phyloP scores from a whole-genome alignment of 1,139 yeast species.

The Geotrichum bryndzae region DNA sequence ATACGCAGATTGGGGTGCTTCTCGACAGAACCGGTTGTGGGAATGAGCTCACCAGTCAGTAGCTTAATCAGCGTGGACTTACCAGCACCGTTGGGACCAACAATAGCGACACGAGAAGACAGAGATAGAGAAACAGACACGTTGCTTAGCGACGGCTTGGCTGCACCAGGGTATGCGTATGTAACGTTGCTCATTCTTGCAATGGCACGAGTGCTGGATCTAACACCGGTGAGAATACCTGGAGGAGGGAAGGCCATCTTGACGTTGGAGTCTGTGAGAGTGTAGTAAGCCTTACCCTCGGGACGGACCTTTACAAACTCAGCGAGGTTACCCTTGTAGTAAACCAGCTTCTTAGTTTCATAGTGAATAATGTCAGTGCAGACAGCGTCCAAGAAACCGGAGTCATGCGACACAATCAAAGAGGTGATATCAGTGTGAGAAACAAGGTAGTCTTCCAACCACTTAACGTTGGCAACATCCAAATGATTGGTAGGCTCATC shows the following conservation, averaged over 20 bases:
- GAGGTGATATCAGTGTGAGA: conserved; percentile 80
- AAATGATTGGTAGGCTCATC: conserved; percentile 99
- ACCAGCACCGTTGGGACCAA: conserved; percentile 99
- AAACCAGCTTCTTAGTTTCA: conserved; percentile 89
- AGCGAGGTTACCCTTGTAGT: conserved; percentile 92
- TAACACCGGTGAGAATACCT: conserved; percentile 92
- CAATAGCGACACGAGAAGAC: conserved; percentile 90
- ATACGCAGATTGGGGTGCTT: conserved; percentile 97
- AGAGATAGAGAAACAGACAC: conserved; percentile 85
- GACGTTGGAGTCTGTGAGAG: conserved; percentile 87
- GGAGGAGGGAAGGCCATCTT: conserved; percentile 99
- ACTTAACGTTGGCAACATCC: conserved; percentile 88
- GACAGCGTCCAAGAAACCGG: conserved; percentile 90
- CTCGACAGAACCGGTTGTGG: conserved; percentile 83
- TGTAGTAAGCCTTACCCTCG: conserved; percentile 93
- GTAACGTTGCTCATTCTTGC: conserved; percentile 85
- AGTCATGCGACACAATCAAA: conserved; percentile 93
- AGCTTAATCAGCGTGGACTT: conserved; percentile 91
- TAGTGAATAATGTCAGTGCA: conserved; percentile 96
- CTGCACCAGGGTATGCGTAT: conserved; percentile 83
- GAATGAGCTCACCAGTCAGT: conserved; percentile 85
- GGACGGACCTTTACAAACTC: conserved; percentile 89
- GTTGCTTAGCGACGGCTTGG: conserved; percentile 70
- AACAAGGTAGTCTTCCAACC: conserved; percentile 84
- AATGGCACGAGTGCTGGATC: conserved; percentile 90